These are phyloP conservation scores for Nematocida sp. DNA, from an alignment of 371 early-diverging fungal species.

Conservation along the genomic window DNA sequence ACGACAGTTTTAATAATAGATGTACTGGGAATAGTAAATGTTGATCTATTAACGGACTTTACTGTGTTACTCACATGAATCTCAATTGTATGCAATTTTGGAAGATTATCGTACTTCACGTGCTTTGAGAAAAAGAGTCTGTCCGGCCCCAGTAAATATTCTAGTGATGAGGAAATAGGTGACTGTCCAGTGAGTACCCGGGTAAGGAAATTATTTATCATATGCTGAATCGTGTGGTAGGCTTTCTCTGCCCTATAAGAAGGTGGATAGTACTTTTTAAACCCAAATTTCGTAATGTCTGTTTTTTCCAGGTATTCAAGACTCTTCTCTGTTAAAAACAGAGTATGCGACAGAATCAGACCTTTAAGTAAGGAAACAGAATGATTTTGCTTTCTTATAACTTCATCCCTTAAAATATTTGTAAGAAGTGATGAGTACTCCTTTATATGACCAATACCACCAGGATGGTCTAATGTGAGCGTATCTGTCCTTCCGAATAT, in stretches of 20 bases:
- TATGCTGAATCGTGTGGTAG: neutral
- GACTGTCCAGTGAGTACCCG: neutral
- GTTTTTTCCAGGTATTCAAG: neutral
- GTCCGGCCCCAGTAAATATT: conserved; percentile 23
- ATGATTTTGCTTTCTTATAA: neutral
- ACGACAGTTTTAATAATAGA: neutral
- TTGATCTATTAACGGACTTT: neutral
- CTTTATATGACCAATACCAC: neutral
- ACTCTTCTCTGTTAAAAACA: neutral
- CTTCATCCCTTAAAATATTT: neutral
- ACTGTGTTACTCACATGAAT: neutral
- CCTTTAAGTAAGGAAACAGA: neutral
- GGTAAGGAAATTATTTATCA: neutral
- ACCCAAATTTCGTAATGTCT: conserved; percentile 27
- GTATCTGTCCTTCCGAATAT: neutral
- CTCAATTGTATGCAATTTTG: conserved; percentile 6
- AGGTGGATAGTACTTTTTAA: conserved; percentile 23
- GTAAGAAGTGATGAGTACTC: neutral
- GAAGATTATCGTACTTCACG: conserved; percentile 1
- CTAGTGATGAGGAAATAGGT: neutral
- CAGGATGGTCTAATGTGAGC: neutral
- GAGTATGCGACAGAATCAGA: conserved; percentile 12
- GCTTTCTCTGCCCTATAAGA: neutral
- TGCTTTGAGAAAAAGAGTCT: conserved; percentile 2
- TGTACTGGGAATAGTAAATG: neutral